Conservation (phyloP, 2,329 filamentous ascomycete species). For the Endocalyx cinctus region DNA sequence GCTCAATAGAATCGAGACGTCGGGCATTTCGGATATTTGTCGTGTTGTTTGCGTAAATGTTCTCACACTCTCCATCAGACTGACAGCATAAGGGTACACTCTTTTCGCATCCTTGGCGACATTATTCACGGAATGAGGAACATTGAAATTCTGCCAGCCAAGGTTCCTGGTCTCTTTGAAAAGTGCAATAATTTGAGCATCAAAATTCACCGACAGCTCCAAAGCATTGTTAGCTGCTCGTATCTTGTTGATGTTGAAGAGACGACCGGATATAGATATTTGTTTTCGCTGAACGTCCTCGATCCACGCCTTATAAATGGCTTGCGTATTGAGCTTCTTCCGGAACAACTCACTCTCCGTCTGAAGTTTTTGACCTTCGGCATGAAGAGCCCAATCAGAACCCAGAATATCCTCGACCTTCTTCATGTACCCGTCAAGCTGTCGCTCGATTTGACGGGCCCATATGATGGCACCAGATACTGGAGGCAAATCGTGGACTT, state of each 20-base stretch:
- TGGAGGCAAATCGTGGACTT: conserved; percentile 89
- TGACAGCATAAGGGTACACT: conserved; percentile 96
- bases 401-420: conserved; percentile 98
- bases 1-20: conserved; percentile 81
- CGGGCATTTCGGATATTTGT: conserved; percentile 77
- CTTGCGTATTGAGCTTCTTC: conserved; percentile 89
- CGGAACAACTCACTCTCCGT: conserved; percentile 90
- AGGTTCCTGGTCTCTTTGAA: conserved; percentile 99
- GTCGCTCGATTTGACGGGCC: conserved; percentile 93
- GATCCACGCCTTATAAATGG: conserved; percentile 94
- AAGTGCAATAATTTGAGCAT: conserved; percentile 91
- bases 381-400: conserved; percentile 88
- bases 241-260: conserved; percentile 86
- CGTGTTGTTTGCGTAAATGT: conserved; percentile 86
- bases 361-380: conserved; percentile 90
- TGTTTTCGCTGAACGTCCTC: conserved; percentile 84
- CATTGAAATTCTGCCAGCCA: conserved; percentile 88
- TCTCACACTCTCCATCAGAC: conserved; percentile 96
- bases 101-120: conserved; percentile 98
- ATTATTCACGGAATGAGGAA: conserved; percentile 90
- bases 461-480: conserved; percentile 97
- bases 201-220: conserved; percentile 92
- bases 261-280: conserved; percentile 83
- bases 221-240: conserved; percentile 85
- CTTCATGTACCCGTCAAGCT: conserved; percentile 94